Percentiles rank a stretch among this genome's conserved stretches.
Conservation (phyloP, 352 stramenopile genomes). For the Phytophthora sojae region DNA sequence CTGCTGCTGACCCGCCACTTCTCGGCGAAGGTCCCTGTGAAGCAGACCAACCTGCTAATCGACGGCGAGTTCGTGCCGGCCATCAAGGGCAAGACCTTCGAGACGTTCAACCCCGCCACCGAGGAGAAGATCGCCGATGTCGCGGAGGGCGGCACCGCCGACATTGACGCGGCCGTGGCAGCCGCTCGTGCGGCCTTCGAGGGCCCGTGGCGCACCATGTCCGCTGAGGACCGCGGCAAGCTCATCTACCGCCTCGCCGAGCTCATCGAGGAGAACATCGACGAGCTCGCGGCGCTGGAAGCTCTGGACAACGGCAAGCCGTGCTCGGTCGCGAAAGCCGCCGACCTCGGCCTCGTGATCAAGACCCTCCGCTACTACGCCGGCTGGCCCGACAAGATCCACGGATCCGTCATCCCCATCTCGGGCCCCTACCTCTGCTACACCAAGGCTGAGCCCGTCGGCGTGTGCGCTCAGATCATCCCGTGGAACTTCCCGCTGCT, state of each 20-base stretch:
- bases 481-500: constrained; percentile 98
- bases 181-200: constrained; percentile 72
- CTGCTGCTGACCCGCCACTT: constrained; percentile 44
- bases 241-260: constrained; percentile 53
- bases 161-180: constrained; percentile 74
- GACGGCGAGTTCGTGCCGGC: constrained; percentile 85
- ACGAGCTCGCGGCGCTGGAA: constrained; percentile 82
- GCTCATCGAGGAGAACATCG: constrained; percentile 52
- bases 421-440: constrained; percentile 58
- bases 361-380: constrained; percentile 94
- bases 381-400: constrained; percentile 85
- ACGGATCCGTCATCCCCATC: constrained; percentile 73
- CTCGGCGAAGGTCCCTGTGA: constrained; percentile 44
- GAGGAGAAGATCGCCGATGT: constrained; percentile 82
- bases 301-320: constrained; percentile 96
- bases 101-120: constrained; percentile 80
- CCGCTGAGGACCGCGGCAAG: constrained; percentile 31
- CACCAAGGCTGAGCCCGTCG: constrained; percentile 82
- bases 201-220: constrained; percentile 63
- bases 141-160: constrained; percentile 55
- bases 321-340: constrained; percentile 76
- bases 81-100: constrained; percentile 68
- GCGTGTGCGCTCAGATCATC: constrained; percentile 93
- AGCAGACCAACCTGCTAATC: constrained; percentile 86
- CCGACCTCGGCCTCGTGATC: constrained; percentile 80